These are phyloP conservation scores for Immersiella caudata DNA, from an alignment of 495 filamentous ascomycete genomes.

Conservation along the genomic window DNA sequence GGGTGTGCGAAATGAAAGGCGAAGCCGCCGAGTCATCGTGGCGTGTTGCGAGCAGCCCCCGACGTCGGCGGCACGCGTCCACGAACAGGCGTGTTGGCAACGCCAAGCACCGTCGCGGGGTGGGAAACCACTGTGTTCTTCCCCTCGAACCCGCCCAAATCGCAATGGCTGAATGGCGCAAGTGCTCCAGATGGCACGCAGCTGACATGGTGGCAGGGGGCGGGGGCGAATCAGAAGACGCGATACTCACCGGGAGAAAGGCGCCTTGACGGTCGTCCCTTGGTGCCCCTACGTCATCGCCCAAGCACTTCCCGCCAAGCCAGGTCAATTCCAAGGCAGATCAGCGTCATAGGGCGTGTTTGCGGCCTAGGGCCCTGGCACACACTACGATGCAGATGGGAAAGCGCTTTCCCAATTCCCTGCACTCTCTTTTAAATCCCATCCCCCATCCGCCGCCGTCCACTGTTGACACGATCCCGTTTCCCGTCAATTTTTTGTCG, in stretches of 20 bases:
- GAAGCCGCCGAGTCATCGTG: background rate
- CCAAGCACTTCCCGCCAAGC: constrained; percentile 3
- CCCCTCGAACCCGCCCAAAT: background rate
- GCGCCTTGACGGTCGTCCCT: background rate
- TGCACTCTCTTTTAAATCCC: constrained; percentile 11
- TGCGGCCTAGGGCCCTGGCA: background rate
- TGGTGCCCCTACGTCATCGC: constrained; percentile 11
- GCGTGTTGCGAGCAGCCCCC: background rate
- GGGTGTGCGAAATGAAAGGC: background rate
- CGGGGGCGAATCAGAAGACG: background rate
- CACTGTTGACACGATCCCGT: background rate
- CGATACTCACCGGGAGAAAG: constrained; percentile 4
- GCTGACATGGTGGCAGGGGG: constrained; percentile 11
- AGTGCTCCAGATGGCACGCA: constrained; percentile 12
- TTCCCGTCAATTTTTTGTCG: constrained; percentile 8
- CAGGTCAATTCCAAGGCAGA: constrained; percentile 14
- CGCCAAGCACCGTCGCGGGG: background rate
- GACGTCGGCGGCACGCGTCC: background rate
- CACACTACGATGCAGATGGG: constrained; percentile 10
- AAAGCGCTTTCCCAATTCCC: constrained; percentile 14
- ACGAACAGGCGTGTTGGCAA: background rate
- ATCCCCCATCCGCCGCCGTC: constrained; percentile 1
- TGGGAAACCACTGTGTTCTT: background rate
- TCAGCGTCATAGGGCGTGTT: constrained; percentile 5
- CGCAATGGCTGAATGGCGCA: background rate